Evolutionary conservation across 805 yeast species (phyloP).

Genomic region (Grigorovia jiainica): DNA sequence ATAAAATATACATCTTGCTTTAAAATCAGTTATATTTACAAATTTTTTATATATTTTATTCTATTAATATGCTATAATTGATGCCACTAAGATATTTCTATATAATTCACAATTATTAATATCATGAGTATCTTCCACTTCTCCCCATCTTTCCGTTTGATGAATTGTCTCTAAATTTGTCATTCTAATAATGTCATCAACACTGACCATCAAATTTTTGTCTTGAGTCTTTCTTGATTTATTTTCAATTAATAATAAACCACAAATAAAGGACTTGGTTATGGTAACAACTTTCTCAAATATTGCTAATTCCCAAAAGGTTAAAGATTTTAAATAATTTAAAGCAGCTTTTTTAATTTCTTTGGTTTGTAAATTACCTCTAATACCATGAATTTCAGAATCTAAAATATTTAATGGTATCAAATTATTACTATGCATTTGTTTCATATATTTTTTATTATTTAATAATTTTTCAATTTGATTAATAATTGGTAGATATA

Average conservation of each 20-base stretch:
- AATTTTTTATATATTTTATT: not conserved
- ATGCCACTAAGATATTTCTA: slow-evolving; percentile 74
- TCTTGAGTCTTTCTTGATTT: slow-evolving; percentile 10
- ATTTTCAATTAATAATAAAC: slow-evolving; percentile 53
- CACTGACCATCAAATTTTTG: slow-evolving; percentile 29
- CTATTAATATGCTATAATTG: slow-evolving; percentile 37
- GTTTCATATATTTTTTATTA: slow-evolving; percentile 12
- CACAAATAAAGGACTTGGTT: slow-evolving; percentile 80
- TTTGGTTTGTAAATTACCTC: slow-evolving; percentile 66
- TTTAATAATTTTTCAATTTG: slow-evolving; percentile 56
- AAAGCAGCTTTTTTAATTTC: slow-evolving; percentile 53
- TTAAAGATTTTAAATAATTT: slow-evolving; percentile 53
- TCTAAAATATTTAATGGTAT: slow-evolving; percentile 55
- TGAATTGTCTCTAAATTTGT: slow-evolving; percentile 73
- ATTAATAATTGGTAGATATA: slow-evolving; percentile 63
- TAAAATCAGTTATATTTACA: too few species aligned
- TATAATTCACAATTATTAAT: slow-evolving; percentile 88
- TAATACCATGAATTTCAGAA: slow-evolving; percentile 69
- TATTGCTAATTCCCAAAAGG: slow-evolving; percentile 73
- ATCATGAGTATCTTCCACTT: slow-evolving; percentile 97
- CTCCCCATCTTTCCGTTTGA: slow-evolving; percentile 94
- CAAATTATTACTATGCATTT: slow-evolving; percentile 6
- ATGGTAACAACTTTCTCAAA: slow-evolving; percentile 83
- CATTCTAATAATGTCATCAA: slow-evolving; percentile 66
- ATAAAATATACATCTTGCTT: too few species aligned